Percentiles rank a stretch among this genome's conserved stretches.
Evolutionary conservation across 768 basidiomycete species (phyloP).

Genomic region (Leccinum incarnatum): DNA sequence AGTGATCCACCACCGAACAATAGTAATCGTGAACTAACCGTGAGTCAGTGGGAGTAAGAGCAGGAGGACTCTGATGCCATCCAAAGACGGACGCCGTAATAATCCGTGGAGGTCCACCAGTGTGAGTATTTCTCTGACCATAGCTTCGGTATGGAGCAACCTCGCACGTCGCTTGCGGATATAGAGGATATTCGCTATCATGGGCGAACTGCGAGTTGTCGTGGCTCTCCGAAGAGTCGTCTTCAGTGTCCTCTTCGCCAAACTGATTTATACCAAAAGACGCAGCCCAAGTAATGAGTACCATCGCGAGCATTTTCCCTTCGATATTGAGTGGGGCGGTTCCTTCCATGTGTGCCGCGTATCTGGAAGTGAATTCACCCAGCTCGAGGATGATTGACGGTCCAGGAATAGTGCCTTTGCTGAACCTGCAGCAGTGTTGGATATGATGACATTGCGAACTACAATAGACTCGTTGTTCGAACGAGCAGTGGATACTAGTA

Average conservation of each 20-base stretch:
- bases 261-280: slow-evolving; percentile 85
- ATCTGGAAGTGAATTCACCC: slow-evolving; percentile 74
- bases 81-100: slow-evolving; percentile 80
- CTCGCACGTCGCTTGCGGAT: slow-evolving; percentile 38
- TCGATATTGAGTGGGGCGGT: slow-evolving; percentile 62
- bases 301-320: slow-evolving; percentile 72
- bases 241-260: slow-evolving; percentile 43
- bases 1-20: not conserved
- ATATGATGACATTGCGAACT: too few species aligned
- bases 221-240: slow-evolving; percentile 2
- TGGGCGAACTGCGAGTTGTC: slow-evolving; percentile 6
- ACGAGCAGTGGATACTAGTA: too few species aligned
- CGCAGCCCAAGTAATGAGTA: slow-evolving; percentile 85
- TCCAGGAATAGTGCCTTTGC: too few species aligned
- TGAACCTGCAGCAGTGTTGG: too few species aligned
- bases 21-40: slow-evolving; percentile 45
- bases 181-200: slow-evolving; percentile 18
- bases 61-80: slow-evolving; percentile 78
- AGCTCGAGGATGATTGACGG: slow-evolving; percentile 57
- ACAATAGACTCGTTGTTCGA: too few species aligned
- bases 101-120: slow-evolving; percentile 80
- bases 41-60: slow-evolving; percentile 81
- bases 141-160: slow-evolving; percentile 58
- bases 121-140: slow-evolving; percentile 73
- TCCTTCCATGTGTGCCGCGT: slow-evolving; percentile 61